Evolutionary conservation across 2,329 filamentous ascomycete genomes (phyloP).

Genomic region (Xylariales sp.): DNA sequence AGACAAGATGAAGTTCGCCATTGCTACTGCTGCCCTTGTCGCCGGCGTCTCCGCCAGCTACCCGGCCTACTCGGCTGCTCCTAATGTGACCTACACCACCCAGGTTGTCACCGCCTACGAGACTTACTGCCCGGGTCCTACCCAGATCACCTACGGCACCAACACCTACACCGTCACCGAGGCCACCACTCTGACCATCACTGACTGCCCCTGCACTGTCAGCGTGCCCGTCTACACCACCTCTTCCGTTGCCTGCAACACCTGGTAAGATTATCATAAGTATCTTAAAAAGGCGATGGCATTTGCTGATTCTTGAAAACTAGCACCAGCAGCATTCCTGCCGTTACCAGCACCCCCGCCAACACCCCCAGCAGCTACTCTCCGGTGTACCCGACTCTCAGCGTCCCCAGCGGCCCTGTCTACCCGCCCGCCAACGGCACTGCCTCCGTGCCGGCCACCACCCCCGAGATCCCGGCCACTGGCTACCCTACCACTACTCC

Average conservation of each 20-base stretch:
- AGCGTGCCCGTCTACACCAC: conserved; percentile 67
- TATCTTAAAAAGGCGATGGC: background rate
- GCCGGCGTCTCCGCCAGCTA: conserved; percentile 54
- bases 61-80: conserved; percentile 41
- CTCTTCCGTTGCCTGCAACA: conserved; percentile 57
- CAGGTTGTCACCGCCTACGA: conserved; percentile 75
- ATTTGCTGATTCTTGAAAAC: conserved; percentile 37
- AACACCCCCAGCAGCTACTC: conserved; percentile 23
- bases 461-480: conserved; percentile 27
- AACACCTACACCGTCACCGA: conserved; percentile 77
- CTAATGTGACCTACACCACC: conserved; percentile 69
- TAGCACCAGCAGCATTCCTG: conserved; percentile 7
- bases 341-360: background rate
- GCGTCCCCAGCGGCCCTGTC: conserved; percentile 47
- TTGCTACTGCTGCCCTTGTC: conserved; percentile 64
- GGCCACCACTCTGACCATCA: conserved; percentile 77
- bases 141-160: conserved; percentile 70
- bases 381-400: conserved; percentile 41
- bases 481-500: conserved; percentile 41
- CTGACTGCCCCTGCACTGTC: conserved; percentile 77
- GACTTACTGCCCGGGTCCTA: conserved; percentile 79
- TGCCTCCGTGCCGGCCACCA: conserved; percentile 22
- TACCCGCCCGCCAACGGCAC: conserved; percentile 42
- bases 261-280: conserved; percentile 44
- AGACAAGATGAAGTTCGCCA: conserved; percentile 74